Evolutionary conservation across 495 filamentous ascomycete species (phyloP).

Genomic region (Penicillium atrosanguineum): DNA sequence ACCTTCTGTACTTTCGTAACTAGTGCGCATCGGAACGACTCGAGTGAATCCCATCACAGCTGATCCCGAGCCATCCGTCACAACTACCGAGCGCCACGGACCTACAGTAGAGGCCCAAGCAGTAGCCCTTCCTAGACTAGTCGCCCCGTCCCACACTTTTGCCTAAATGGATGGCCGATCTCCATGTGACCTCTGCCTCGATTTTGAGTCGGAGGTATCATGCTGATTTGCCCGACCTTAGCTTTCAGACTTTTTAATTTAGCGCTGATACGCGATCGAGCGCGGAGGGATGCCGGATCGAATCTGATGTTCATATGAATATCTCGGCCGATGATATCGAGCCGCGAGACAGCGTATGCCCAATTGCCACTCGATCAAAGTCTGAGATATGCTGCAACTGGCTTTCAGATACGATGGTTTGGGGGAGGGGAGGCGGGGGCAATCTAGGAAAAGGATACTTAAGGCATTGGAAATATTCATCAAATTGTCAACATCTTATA

Average conservation of each 20-base stretch:
- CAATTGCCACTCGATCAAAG: too few species aligned
- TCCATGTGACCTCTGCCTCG: not conserved
- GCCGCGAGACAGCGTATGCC: too few species aligned
- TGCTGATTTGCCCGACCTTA: not conserved
- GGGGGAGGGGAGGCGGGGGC: too few species aligned
- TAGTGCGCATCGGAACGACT: too few species aligned
- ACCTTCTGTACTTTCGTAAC: not conserved
- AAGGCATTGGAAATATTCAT: not conserved
- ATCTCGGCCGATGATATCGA: not conserved
- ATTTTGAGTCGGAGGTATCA: too few species aligned
- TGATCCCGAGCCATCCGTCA: not conserved
- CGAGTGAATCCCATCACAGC: not conserved
- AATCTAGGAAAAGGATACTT: not conserved
- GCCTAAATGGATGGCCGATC: not conserved
- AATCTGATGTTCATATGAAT: not conserved
- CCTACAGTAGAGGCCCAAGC: not conserved
- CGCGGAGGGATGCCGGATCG: not conserved
- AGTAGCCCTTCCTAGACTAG: not conserved
- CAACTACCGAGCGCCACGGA: not conserved
- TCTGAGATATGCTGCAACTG: too few species aligned
- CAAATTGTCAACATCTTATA: not conserved
- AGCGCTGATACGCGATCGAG: not conserved
- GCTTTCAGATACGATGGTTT: too few species aligned
- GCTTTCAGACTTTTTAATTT: not conserved
- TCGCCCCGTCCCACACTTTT: not conserved